A percentile compares a stretch with the other conserved stretches of the same genome.
Conservation (phyloP, 1,284 basidiomycete genomes). For the Trichosporon sp. region DNA sequence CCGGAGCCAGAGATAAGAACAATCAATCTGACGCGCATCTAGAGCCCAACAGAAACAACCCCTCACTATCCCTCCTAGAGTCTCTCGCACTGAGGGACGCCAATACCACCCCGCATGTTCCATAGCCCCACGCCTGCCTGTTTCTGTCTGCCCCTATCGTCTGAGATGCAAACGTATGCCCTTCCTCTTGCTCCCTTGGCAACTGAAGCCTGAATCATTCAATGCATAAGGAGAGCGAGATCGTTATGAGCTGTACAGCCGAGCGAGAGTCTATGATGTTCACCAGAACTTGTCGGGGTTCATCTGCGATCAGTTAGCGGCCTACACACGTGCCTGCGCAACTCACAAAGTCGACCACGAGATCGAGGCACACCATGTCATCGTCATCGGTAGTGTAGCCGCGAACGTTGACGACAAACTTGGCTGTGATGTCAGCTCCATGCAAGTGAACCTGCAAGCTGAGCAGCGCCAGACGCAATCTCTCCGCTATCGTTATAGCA, state of each 20-base stretch:
- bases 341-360: slow-evolving; percentile 66
- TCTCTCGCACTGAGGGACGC: neutral
- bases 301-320: neutral
- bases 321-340: slow-evolving; percentile 8
- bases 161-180: slow-evolving; percentile 9
- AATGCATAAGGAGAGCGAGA: neutral
- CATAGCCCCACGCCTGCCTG: neutral
- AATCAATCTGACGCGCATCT: neutral
- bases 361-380: slow-evolving; percentile 75
- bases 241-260: neutral
- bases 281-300: slow-evolving; percentile 9
- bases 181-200: neutral
- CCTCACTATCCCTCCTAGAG: neutral
- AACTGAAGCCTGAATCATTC: neutral
- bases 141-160: neutral
- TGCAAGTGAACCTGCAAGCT: neutral
- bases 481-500: no score
- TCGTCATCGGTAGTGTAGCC: slow-evolving; percentile 79
- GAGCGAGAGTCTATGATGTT: neutral
- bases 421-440: slow-evolving; percentile 64
- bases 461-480: neutral
- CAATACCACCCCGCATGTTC: neutral
- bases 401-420: slow-evolving; percentile 73
- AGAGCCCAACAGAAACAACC: neutral
- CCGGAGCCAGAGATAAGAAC: neutral